Conservation (phyloP, 495 filamentous ascomycete species). For the Penicillium coffeae region DNA sequence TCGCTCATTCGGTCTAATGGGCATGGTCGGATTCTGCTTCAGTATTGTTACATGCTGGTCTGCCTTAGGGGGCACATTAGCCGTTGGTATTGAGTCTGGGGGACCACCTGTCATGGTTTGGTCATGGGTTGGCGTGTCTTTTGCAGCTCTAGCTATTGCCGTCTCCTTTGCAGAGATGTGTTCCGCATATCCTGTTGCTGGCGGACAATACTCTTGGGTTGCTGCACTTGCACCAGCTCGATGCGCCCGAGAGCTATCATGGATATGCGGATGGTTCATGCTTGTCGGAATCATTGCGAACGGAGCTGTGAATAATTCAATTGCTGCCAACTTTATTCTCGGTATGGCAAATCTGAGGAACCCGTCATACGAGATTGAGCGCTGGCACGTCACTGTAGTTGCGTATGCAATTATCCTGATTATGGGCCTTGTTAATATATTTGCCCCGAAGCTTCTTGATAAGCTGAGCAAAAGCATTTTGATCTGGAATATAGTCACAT, state of each 20-base stretch:
- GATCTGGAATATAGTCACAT: constrained; percentile 49
- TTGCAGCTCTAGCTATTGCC: too few species aligned
- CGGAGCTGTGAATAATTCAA: constrained; percentile 51
- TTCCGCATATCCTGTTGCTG: constrained; percentile 36
- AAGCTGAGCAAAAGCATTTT: constrained; percentile 43
- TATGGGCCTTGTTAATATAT: constrained; percentile 40
- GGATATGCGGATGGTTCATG: constrained; percentile 41
- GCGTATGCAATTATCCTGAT: constrained; percentile 40
- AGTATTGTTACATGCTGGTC: too few species aligned
- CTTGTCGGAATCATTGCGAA: constrained; percentile 37
- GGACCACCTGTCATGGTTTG: too few species aligned
- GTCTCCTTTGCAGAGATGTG: constrained; percentile 49
- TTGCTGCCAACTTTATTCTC: constrained; percentile 48
- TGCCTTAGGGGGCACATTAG: too few species aligned
- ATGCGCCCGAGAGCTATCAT: constrained; percentile 31
- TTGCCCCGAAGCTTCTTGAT: constrained; percentile 41
- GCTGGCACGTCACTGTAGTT: constrained; percentile 51
- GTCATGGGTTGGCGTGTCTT: too few species aligned
- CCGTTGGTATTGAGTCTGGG: too few species aligned
- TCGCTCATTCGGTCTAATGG: too few species aligned
- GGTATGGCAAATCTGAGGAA: constrained; percentile 47
- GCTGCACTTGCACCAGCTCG: constrained; percentile 41
- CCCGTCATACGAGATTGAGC: constrained; percentile 44
- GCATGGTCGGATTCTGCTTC: too few species aligned
- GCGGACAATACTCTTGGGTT: constrained; percentile 46